Conservation (phyloP, 2,329 filamentous ascomycete species). For the Colletotrichum tropicale region DNA sequence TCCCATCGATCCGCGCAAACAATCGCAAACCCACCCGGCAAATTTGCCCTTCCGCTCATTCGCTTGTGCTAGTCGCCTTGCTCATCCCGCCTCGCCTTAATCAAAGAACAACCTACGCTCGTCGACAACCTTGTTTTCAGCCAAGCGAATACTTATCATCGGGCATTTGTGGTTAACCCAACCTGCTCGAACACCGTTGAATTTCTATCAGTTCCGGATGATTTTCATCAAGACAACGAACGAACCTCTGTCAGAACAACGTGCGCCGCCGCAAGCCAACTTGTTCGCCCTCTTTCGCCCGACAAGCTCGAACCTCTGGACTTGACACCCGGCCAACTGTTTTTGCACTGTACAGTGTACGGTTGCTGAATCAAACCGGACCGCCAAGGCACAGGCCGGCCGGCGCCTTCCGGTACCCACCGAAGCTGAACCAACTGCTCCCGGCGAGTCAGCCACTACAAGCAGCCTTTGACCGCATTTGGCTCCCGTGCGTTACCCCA, state of each 20-base stretch:
- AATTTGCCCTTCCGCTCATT: neutral
- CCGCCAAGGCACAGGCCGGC: constrained; percentile 5
- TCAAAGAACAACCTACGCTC: neutral
- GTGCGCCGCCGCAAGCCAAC: neutral
- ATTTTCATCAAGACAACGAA: neutral
- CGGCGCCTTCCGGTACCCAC: neutral
- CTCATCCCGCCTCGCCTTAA: neutral
- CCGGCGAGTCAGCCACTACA: neutral
- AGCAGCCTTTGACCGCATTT: neutral
- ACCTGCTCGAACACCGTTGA: neutral
- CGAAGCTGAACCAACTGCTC: neutral
- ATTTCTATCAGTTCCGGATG: neutral
- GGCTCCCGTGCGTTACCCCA: neutral
- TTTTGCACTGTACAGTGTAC: neutral
- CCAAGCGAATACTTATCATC: neutral
- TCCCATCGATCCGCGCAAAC: neutral
- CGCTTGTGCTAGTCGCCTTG: neutral
- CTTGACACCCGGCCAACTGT: neutral
- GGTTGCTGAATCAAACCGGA: neutral
- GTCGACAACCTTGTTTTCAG: neutral
- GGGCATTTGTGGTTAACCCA: neutral
- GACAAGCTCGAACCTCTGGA: neutral
- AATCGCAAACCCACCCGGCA: neutral
- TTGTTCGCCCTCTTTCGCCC: neutral
- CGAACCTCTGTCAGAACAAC: neutral